Evolutionary conservation across 371 early-diverging fungal species (phyloP), one percentile per base, ranked within the genome.

Genomic region (Quaeritorhiza haematococci): DNA sequence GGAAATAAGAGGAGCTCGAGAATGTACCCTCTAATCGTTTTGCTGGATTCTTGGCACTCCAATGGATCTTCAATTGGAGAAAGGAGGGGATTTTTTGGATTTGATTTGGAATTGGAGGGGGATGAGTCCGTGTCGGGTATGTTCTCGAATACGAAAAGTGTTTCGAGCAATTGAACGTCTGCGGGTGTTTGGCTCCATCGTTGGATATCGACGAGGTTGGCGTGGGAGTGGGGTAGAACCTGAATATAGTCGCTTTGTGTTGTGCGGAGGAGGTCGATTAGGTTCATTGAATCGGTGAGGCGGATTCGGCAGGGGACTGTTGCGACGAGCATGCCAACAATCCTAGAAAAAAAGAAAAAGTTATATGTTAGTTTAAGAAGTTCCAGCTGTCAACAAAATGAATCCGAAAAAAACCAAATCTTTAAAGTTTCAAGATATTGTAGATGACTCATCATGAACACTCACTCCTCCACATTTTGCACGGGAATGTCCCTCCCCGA

Each of bases 301-400:
- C 8, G 17, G 2, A 66, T 53, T 2, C 66, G 58, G 49, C 58
- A 62, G 8, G 69, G 69, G 4, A 66, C 52, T 15, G 62, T 61
- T 29, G 59, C 59, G 52, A 69, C 34, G 10, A 50, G 27, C 3
- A 61, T 49, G 3, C 63, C 69, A n/a, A 56, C 30, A 8, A 68
- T 50, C 7, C 53, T 60, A 4, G 3, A 42, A 6, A 58, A 13
- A 17, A 8, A 51, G 32, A 13, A 13, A 55, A n/a, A n/a, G n/a
- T n/a, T n/a, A n/a, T n/a, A n/a, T n/a, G n/a, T n/a, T n/a, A n/a
- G n/a, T n/a, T n/a, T n/a, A n/a, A n/a, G n/a, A n/a, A n/a, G n/a
- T n/a, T n/a, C n/a, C n/a, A n/a, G n/a, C n/a, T n/a, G n/a, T n/a
- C n/a, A n/a, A n/a, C n/a, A n/a, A n/a, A n/a, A n/a, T n/a, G n/a